Evolutionary conservation across 805 yeast genomes (phyloP).

Genomic region (Kodamaea hsintzibuensis): DNA sequence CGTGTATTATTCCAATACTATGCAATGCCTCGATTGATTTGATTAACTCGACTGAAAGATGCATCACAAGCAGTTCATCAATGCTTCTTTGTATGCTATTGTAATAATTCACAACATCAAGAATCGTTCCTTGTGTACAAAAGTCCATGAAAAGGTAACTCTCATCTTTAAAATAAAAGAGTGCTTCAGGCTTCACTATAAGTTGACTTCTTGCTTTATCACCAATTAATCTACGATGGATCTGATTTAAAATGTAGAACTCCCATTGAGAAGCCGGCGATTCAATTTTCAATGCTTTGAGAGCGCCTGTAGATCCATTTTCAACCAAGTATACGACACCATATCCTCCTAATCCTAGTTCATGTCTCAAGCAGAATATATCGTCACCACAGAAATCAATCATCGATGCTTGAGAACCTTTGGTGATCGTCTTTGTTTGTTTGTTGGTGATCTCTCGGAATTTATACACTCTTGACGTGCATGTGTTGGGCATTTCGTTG

Average conservation of each 20-base stretch:
- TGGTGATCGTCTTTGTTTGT: slow-evolving; percentile 34
- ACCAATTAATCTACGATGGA: slow-evolving; percentile 42
- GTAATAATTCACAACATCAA: slow-evolving; percentile 62
- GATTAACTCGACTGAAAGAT: slow-evolving; percentile 64
- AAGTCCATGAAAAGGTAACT: slow-evolving; percentile 67
- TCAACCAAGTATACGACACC: slow-evolving; percentile 77
- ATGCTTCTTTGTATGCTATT: slow-evolving; percentile 26
- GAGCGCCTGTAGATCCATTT: slow-evolving; percentile 45
- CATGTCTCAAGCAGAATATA: slow-evolving; percentile 49
- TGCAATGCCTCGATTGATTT: slow-evolving; percentile 64
- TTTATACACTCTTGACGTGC: slow-evolving; percentile 23
- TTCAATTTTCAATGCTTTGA: slow-evolving; percentile 73
- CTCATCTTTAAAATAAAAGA: slow-evolving; percentile 64
- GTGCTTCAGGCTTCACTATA: slow-evolving; percentile 50
- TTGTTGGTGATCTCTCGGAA: slow-evolving; percentile 38
- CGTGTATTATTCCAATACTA: slow-evolving; percentile 67
- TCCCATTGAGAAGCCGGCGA: slow-evolving; percentile 78
- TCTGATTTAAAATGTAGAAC: slow-evolving; percentile 64
- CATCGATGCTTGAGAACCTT: slow-evolving; percentile 41
- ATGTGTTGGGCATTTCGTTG: slow-evolving; percentile 33
- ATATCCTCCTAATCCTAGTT: slow-evolving; percentile 79
- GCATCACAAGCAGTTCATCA: slow-evolving; percentile 66
- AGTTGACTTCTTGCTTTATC: slow-evolving; percentile 3
- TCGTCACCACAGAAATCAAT: slow-evolving; percentile 46
- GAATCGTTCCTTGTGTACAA: slow-evolving; percentile 67